Conservation (phyloP, 352 stramenopile species). For the Globisporangium alternatum region DNA sequence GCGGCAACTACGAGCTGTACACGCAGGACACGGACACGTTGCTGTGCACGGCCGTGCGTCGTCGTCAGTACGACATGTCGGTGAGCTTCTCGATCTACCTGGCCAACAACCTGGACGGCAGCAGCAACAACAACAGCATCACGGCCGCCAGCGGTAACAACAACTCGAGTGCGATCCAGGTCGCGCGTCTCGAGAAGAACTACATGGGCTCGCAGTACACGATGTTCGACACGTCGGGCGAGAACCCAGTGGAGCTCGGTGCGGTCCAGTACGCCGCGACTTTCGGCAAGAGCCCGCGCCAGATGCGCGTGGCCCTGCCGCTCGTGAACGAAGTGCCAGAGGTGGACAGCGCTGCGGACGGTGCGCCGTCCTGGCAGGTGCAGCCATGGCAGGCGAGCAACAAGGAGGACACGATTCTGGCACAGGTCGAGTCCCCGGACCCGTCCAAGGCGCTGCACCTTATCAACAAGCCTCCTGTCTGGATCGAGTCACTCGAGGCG, state of each 20-base stretch:
- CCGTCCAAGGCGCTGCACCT: constrained; percentile 56
- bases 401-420: constrained; percentile 80
- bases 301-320: constrained; percentile 79
- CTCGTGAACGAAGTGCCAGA: constrained; percentile 43
- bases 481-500: constrained; percentile 83
- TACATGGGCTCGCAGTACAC: constrained; percentile 89
- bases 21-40: constrained; percentile 79
- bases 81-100: constrained; percentile 80
- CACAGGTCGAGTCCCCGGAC: constrained; percentile 72
- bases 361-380: constrained; percentile 47
- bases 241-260: constrained; percentile 57
- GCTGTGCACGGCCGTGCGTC: constrained; percentile 70
- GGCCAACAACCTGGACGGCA: constrained; percentile 45
- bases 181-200: constrained; percentile 83
- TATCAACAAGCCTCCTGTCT: constrained; percentile 87
- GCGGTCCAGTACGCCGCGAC: constrained; percentile 84
- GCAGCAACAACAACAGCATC: constrained; percentile 18
- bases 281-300: constrained; percentile 81
- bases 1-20: constrained; percentile 84
- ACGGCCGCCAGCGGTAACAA: constrained; percentile 10
- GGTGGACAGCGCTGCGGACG: constrained; percentile 39
- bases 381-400: constrained; percentile 50
- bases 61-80: constrained; percentile 86
- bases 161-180: constrained; percentile 33
- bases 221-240: constrained; percentile 66